Base-by-base conservation (phyloP, 2,329 filamentous ascomycete genomes). In the Onygena corvina region DNA sequence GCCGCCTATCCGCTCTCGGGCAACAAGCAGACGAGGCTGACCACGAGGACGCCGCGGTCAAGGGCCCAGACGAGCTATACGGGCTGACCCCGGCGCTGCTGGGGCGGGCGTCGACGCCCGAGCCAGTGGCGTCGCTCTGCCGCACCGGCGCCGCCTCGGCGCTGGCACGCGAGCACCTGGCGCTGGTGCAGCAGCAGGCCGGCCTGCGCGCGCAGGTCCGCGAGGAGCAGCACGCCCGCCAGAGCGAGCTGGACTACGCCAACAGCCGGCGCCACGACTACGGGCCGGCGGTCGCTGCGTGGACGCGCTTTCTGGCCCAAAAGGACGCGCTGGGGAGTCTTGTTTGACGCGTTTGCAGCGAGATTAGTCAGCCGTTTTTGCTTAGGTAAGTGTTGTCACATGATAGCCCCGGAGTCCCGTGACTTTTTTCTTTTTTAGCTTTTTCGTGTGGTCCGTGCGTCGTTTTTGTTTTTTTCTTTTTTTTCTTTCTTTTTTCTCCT, bases 251-350 rank as follows among this genome's bases (percentile, higher is more conserved):
- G 4, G 62, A 66, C 38, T 62, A 68, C 58, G 68, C 67, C 11
- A 61, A 62, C 16, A 63, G 66, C 30, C 62, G 67, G 46, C 60
- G 67, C 38, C 68, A 79, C 58, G 84, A 93, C 59, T 85, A 84
- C 59, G 80, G 77, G 0, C 77, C 79, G 0, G 77, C 80, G 0
- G 72, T 90, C 18, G 79, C 84, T 57, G 70, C 66, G 31, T 90
- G 85, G 80, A 65, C 89, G 38, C 74, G 75, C 54, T 77, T 76
- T 53, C 71, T 93, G 50, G 83, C 83, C 1, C 77, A 80, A 52
- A 81, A 82, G 57, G 79, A 77, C 1, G 66, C 77, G 1, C 63
- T 92, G 50, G 58, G 63, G 50, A 56, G 60, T 14, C 49, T 68
- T 8, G 44, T 46, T 46, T 23, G n/a, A 3, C n/a, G 30, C 8